Evolutionary conservation across 1,284 basidiomycete genomes (phyloP), one percentile per base, ranked within the genome.

Genomic region (Fomitopsis pinicola): DNA sequence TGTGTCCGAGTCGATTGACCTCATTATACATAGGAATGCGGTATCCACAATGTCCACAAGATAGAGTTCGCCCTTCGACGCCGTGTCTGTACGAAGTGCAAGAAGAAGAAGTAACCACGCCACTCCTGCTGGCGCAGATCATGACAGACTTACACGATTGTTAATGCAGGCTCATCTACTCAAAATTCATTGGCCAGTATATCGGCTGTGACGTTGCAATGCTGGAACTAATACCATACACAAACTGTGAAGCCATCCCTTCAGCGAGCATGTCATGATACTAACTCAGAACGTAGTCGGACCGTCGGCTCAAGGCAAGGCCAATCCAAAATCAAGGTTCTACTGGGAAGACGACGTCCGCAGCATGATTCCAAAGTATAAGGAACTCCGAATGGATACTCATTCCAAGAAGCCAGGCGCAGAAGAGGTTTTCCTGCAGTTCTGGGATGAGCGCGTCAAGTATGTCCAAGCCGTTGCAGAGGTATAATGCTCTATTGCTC

Each of bases 261-360:
- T n/a, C 35, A 15, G 17, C 33, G 17, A 8, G 14, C 56, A 57
- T 42, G 8, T 17, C 12, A 10, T 10, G 7, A n/a, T 15, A 26
- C 46, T 58, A 2, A 58, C 14, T 17, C 10, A 7, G n/a, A 40
- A 14, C 19, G 3, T 36, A 33, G 42, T n/a, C 12, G 57, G 35
- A 50, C 6, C n/a, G 12, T 40, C 30, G 12, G 22, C 15, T 26
- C 42, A 33, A 35, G 8, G 14, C 30, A 33, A 33, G 30, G 30
- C 30, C 4, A 33, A 33, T 8, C 30, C 30, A 33, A 7, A 33
- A 5, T n/a, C 44, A 10, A 59, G 19, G 33, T 59, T 26, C 36
- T 59, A 59, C 17, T 59, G 57, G 57, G 48, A 28, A 12, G 46
- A 15, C 8, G 57, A 59, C 33, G 22, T 59, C 35, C 33, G 38